phyloP scores from a whole-genome alignment of 192 early-diverging fungal genomes.

The Coemansia guatemalensis region DNA sequence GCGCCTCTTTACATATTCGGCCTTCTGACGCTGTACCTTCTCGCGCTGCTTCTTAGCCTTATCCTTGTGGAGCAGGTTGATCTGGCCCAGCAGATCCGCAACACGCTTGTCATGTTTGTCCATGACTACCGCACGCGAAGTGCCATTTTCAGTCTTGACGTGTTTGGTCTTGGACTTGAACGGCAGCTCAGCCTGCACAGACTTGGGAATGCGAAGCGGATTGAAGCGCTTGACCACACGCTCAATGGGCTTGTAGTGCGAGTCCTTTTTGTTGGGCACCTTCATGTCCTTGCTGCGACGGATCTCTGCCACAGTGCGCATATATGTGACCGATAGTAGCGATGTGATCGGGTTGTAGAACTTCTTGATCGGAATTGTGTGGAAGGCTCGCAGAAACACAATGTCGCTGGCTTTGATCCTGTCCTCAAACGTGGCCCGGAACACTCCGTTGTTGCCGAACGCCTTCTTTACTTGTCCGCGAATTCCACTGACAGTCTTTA shows the following conservation, averaged over 20 bases:
- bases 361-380: slow-evolving; percentile 90
- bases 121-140: slow-evolving; percentile 77
- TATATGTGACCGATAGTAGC: slow-evolving; percentile 84
- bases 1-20: slow-evolving; percentile 56
- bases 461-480: slow-evolving; percentile 97
- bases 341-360: slow-evolving; percentile 99
- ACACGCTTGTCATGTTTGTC: slow-evolving; percentile 92
- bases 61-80: slow-evolving; percentile 69
- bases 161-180: slow-evolving; percentile 89
- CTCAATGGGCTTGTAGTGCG: slow-evolving; percentile 85
- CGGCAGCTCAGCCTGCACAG: slow-evolving; percentile 78
- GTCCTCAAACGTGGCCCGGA: slow-evolving; percentile 98
- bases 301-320: slow-evolving; percentile 87
- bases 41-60: slow-evolving; percentile 68
- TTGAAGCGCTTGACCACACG: slow-evolving; percentile 78
- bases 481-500: slow-evolving; percentile 96
- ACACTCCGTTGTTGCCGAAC: slow-evolving; percentile 82
- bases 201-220: slow-evolving; percentile 75
- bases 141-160: slow-evolving; percentile 22
- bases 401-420: slow-evolving; percentile 97
- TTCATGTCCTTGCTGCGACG: slow-evolving; percentile 64
- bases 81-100: slow-evolving; percentile 75
- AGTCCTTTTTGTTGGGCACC: slow-evolving; percentile 78
- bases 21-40: slow-evolving; percentile 59
- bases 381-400: slow-evolving; percentile 96